Evolutionary conservation across 1,139 yeast species (phyloP), one percentile per base, ranked within the genome.

Genomic region (Suhomyces choctaworum): DNA sequence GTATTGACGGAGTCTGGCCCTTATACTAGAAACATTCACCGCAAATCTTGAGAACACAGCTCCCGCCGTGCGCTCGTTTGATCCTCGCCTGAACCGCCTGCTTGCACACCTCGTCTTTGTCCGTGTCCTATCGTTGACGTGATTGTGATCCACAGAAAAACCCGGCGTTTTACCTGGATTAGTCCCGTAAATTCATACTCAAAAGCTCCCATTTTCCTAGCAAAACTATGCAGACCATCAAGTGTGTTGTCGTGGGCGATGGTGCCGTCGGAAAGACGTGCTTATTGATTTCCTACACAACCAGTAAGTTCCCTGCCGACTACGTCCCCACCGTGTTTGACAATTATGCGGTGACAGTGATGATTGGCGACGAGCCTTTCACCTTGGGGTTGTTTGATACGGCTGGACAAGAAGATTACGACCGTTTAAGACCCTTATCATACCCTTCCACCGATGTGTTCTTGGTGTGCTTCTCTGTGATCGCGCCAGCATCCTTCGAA

Each of bases 351-450:
- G 98, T 92, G 35, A 90, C 97, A 2, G 97, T 92, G 38, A 90
- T 92, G 88, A 92, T 92, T 60, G 97, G 97, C 34, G 97, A 90
- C 60, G 97, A 90, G 65, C 97, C 97, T 29, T 90, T 88, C 64
- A 92, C 97, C 15, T 78, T 92, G 54, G 97, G 97, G 11, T 72
- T 92, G 45, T 92, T 90, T 59, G 98, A 92, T 70, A 92, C 98
- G 29, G 97, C 98, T 14, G 98, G 98, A 29, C 98, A 92, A 71
- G 97, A 90, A 75, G 97, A 92, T 71, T 92, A 92, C 63, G 98
- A 92, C 66, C 78, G 98, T 60, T 73, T 92, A 59, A 86, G 98
- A 67, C 98, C 98, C 8, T 76, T 92, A 52, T 84, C 95, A 40
- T 92, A 92, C 63, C 97, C 98, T 15, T 92, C 94, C 39, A 92